Base-by-base conservation (phyloP, 768 basidiomycete genomes). In the Agaricus bisporus region DNA sequence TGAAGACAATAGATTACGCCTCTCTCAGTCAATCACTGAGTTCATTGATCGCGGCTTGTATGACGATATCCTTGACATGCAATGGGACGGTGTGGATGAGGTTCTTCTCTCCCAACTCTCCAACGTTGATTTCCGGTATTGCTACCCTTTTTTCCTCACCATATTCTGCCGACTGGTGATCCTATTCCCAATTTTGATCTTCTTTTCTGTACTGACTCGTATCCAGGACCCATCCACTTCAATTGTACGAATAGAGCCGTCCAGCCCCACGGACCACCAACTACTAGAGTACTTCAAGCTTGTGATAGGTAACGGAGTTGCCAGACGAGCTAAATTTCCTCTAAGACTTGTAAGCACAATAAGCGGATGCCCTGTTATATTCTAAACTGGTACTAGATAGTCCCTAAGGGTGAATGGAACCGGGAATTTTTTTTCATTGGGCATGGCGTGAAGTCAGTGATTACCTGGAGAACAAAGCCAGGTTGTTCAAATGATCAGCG, bases 311-410 rank as follows among this genome's bases (percentile, higher is more conserved):
- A 25, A 28, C 4, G 44, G 28, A 32, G 15, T 29, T 26, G 44
- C 28, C 4, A 28, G 5, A 45, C 44, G 4, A 2, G 44, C 44
- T 4, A 26, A 15, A 7, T 28, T 45, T 14, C 44, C 44, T 12
- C 44, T 45, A 7, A 26, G 15, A 22, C n/a, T 22, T 22, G 44
- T 45, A n/a, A 28, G 44, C 26, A 0, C 15, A 6, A 8, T 10
- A 5, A n/a, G 7, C 5, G 2, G 6, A 1, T 1, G 6, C 4
- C 17, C 2, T 2, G 6, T 7, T 3, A 1, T 17, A 12, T 15
- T 39, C 38, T 39, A 12, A 39, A 12, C 10, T 12, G 1, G 4
- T 39, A 3, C 38, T 32, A 39, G 38, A 3, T 2, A 0, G 2
- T 6, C 1, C 0, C 2, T 4, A 1, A 32, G 4, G 32, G 8